Evolutionary conservation across 495 filamentous ascomycete species (phyloP), one percentile per base, ranked within the genome.

Genomic region (Aspergillus bertholletiae): DNA sequence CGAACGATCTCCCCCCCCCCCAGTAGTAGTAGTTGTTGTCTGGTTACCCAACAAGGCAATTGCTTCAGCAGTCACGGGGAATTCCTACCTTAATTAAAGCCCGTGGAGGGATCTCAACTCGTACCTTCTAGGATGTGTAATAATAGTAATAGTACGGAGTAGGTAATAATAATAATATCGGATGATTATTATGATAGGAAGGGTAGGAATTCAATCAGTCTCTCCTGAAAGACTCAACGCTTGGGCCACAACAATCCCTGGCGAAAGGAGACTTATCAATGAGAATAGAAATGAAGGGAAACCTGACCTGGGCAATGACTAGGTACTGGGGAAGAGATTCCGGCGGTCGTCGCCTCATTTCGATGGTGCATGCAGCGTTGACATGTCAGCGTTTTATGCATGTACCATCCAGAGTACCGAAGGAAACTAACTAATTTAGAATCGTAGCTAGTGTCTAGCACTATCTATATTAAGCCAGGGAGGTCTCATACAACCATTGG

Each of bases 181-280:
- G 34, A 37, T 37, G 17, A 37, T 15, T n/a, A 37, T 37, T 5
- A 15, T 28, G 5, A 15, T n/a, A 15, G 34, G 34, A n/a, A 37
- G 39, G 18, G 18, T 13, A 40, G 15, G 7, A 17, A 18, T 2
- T 40, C 37, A 40, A 13, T 40, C 17, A 40, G 18, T 40, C 37
- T 7, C 18, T 15, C 11, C 24, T 7, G 20, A 37, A 40, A 50
- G 22, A 50, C 32, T 18, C 34, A 51, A 51, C 49, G 49, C 49
- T 51, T 51, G 49, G 49, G 34, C 49, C 49, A 35, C 23, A 46
- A 26, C 23, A 46, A 11, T 46, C 26, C 44, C 12, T 23, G 9
- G 44, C 44, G 44, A 46, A 27, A 28, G 3, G 18, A 22, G 39
- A 43, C 17, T 21, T 9, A 18, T 22, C 5, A 43, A 40, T 3